phyloP scores from a whole-genome alignment of 1,284 basidiomycete species.

The Apiotrichum brassicae region DNA sequence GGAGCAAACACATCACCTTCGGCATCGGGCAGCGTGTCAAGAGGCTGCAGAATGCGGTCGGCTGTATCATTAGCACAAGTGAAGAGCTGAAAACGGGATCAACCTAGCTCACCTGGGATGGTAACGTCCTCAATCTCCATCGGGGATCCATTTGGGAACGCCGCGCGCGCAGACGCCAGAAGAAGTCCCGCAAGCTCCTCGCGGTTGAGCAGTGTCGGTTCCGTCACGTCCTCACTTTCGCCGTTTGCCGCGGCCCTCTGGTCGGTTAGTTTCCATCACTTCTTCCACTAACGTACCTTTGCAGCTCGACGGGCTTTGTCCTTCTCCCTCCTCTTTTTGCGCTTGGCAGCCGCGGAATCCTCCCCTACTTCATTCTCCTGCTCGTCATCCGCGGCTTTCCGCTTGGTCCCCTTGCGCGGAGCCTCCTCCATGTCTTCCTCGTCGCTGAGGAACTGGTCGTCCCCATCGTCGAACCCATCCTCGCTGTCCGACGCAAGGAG shows the following conservation, averaged over 20 bases:
- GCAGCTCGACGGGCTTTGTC: conserved; percentile 23
- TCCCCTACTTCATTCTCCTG: conserved; percentile 6
- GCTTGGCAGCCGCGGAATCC: conserved; percentile 16
- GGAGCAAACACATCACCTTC: conserved; percentile 8
- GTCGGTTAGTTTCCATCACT: neutral
- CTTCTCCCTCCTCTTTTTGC: conserved; percentile 18
- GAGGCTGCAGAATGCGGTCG: conserved; percentile 5
- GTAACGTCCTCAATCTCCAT: conserved; percentile 43
- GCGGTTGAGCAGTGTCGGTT: conserved; percentile 22
- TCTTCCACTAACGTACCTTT: conserved; percentile 14
- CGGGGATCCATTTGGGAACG: conserved; percentile 31
- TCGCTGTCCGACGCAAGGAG: conserved; percentile 19
- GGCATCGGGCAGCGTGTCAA: conserved; percentile 1
- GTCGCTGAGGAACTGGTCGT: conserved; percentile 8
- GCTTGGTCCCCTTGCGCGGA: conserved; percentile 2
- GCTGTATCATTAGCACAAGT: too few species aligned
- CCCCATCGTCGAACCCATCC: conserved; percentile 4
- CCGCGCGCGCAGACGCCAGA: conserved; percentile 30
- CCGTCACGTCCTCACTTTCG: conserved; percentile 16
- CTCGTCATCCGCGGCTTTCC: conserved; percentile 3
- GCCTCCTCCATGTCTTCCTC: conserved; percentile 15
- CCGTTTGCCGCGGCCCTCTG: conserved; percentile 4
- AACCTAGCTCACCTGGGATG: conserved; percentile 31
- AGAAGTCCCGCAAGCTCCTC: conserved; percentile 25
- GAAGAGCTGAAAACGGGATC: too few species aligned